A percentile compares a stretch with the other conserved stretches of the same genome.
Conservation (phyloP, 2,329 filamentous ascomycete species). For the Macrophomina pseudophaseolina region DNA sequence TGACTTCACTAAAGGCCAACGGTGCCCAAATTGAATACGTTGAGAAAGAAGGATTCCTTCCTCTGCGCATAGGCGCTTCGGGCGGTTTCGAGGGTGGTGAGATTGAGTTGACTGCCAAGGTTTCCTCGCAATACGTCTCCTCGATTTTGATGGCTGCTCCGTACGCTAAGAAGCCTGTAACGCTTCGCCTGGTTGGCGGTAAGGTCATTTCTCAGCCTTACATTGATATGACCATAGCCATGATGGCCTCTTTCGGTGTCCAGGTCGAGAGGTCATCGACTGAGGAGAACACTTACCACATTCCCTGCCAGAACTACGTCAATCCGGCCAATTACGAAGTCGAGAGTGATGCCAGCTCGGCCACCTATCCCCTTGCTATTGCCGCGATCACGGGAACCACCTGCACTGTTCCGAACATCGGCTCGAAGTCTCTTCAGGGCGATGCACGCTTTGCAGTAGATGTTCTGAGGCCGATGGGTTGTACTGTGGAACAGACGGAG, state of each 20-base stretch:
- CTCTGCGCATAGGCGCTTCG: conserved; percentile 76
- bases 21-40: conserved; percentile 87
- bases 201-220: conserved; percentile 97
- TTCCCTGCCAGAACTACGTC: conserved; percentile 80
- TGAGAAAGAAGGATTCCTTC: conserved; percentile 81
- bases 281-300: conserved; percentile 90
- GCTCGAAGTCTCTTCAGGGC: conserved; percentile 87
- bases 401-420: conserved; percentile 96
- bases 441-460: conserved; percentile 94
- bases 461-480: conserved; percentile 91
- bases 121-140: conserved; percentile 99
- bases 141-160: conserved; percentile 96
- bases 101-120: conserved; percentile 90
- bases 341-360: conserved; percentile 96
- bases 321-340: conserved; percentile 88
- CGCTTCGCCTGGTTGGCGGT: conserved; percentile 86
- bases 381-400: conserved; percentile 95
- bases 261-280: conserved; percentile 74
- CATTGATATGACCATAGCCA: conserved; percentile 97
- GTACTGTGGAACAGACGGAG: conserved; percentile 81
- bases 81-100: conserved; percentile 68
- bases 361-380: conserved; percentile 92
- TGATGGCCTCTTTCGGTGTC: conserved; percentile 95
- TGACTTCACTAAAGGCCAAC: conserved; percentile 86
- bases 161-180: conserved; percentile 93